Base-by-base conservation (phyloP, 148 eudicot species). In the Beta vulgaris region DNA sequence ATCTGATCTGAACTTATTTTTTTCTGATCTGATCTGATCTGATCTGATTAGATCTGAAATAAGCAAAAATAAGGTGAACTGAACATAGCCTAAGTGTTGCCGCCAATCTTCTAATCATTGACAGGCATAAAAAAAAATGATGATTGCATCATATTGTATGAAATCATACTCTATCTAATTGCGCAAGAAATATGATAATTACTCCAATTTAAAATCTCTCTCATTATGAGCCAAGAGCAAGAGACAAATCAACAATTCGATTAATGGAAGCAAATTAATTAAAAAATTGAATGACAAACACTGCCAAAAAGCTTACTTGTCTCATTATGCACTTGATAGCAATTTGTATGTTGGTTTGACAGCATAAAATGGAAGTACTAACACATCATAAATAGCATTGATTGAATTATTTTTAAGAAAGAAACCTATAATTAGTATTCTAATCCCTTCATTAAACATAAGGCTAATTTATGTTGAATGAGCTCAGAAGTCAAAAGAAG, bases 101-200 rank as follows among this genome's bases (percentile, higher is more conserved):
- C 9, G n/a, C 80, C 81, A 65, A 73, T 21, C 25, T 51, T 42
- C 35, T 14, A 78, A 78, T 78, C 55, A 78, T 78, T 78, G 34
- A 4, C 39, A 31, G 13, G 31, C 1, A 23, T 7, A 36, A 49
- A 61, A 58, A 72, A 39, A 28, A 53, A 3, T 23, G 3, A 71
- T 71, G 65, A 72, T 57, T 57, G 65, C 65, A 37, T 39, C 65
- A 55, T 23, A 51, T 26, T 54, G 13, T n/a, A 51, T 31, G 36
- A 32, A 21, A 10, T 35, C 44, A 54, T 37, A 34, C 18, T 39
- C 31, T 23, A 66, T 40, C 44, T 55, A 72, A 55, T 55, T 72
- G 15, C 63, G 37, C 71, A 40, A 25, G 10, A 40, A 67, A 23
- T 40, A 42, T 23, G 71, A 55, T 14, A 23, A 57, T 39, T 5